Conservation (phyloP, 192 early-diverging fungal species). For the Jimgerdemannia flammicorona region DNA sequence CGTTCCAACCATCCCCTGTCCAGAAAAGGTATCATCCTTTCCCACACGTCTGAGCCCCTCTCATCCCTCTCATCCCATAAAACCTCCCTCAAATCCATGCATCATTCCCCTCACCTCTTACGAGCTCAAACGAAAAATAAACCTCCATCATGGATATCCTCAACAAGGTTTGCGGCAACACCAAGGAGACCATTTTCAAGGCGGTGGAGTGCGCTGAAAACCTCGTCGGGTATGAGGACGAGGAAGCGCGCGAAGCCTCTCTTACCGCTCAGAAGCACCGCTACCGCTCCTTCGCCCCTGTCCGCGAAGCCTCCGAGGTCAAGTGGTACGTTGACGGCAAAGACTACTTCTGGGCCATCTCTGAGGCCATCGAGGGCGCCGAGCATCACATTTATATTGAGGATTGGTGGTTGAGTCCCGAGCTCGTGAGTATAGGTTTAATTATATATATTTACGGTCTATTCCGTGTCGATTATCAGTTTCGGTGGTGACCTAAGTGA, state of each 20-base stretch:
- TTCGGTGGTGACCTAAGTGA: too few species aligned
- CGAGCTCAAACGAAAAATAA: not conserved
- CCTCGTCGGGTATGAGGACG: constrained; percentile 6
- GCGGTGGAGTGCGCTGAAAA: not conserved
- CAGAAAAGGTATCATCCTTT: too few species aligned
- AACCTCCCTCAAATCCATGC: not conserved
- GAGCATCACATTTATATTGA: constrained; percentile 68
- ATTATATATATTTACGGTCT: not conserved
- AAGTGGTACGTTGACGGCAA: constrained; percentile 83
- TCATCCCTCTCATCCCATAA: not conserved
- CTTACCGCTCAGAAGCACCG: constrained; percentile 43
- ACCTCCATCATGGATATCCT: not conserved
- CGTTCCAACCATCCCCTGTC: too few species aligned
- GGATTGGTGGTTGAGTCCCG: constrained; percentile 94
- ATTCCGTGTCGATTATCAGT: not conserved
- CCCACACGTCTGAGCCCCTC: too few species aligned
- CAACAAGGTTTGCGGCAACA: not conserved
- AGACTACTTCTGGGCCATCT: constrained; percentile 76
- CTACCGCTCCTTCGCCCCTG: constrained; percentile 75
- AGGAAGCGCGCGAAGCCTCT: constrained; percentile 36
- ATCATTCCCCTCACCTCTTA: not conserved
- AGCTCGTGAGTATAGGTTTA: constrained; percentile 49
- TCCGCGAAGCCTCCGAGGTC: constrained; percentile 59
- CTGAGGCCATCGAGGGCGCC: constrained; percentile 69
- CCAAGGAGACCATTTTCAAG: not conserved